Evolutionary conservation across 1,139 yeast species (phyloP).

Genomic region (Casaregolazyma lundiana): DNA sequence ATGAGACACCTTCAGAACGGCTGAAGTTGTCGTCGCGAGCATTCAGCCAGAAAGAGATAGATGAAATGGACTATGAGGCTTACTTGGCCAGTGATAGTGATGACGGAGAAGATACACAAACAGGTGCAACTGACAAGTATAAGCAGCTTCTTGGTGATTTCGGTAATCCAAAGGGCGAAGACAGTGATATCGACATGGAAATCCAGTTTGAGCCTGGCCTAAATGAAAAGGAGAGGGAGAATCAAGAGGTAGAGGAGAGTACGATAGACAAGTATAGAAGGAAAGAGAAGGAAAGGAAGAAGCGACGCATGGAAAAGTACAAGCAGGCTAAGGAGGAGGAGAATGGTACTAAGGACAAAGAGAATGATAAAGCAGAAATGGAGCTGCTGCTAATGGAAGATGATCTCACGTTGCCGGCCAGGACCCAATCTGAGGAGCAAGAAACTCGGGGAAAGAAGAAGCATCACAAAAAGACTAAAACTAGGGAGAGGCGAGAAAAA

Average conservation of each 20-base stretch:
- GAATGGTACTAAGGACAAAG: conserved; percentile 35
- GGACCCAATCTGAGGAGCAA: conserved; percentile 3
- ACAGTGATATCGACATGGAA: conserved; percentile 76
- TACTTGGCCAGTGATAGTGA: conserved; percentile 89
- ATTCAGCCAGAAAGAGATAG: conserved; percentile 85
- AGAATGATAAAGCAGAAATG: conserved; percentile 57
- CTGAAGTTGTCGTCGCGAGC: conserved; percentile 72
- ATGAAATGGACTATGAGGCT: conserved; percentile 95
- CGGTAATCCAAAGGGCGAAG: conserved; percentile 30
- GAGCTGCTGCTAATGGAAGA: conserved; percentile 75
- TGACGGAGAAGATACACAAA: conserved; percentile 42
- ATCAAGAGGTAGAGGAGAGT: conserved; percentile 55
- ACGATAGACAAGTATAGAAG: conserved; percentile 79
- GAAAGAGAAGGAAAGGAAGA: conserved; percentile 89
- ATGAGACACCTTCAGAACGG: conserved; percentile 93
- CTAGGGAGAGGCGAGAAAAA: conserved; percentile 61
- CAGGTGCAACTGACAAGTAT: conserved; percentile 54
- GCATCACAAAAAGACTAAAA: conserved; percentile 56
- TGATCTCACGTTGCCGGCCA: conserved; percentile 22
- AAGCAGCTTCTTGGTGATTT: conserved; percentile 53
- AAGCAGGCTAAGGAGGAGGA: conserved; percentile 52
- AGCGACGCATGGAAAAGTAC: conserved; percentile 68
- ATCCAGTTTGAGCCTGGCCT: conserved; percentile 92
- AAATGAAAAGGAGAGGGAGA: conserved; percentile 39
- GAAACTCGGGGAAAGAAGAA: conserved; percentile 40